These are phyloP conservation scores for Sclerotinia spermophila DNA, from an alignment of 2,329 filamentous ascomycete genomes.

Conservation along the genomic window DNA sequence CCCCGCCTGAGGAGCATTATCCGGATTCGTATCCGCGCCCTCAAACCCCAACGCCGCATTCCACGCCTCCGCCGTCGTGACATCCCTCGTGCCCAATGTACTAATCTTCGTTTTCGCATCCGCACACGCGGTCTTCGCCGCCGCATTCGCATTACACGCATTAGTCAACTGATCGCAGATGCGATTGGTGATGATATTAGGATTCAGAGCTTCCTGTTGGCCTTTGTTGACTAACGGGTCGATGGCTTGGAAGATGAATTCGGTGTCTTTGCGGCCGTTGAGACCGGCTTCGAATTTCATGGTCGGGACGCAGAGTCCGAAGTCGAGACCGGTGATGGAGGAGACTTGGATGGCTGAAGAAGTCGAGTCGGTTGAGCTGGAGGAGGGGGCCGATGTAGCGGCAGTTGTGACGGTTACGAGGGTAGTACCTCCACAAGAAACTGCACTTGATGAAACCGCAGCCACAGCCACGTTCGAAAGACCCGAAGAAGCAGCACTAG, in stretches of 20 bases:
- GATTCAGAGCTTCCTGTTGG: slow-evolving; percentile 66
- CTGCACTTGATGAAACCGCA: slow-evolving; percentile 19
- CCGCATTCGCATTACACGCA: slow-evolving; percentile 60
- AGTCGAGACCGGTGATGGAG: slow-evolving; percentile 42
- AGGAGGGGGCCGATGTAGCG: not conserved
- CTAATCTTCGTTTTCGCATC: slow-evolving; percentile 51
- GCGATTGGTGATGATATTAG: slow-evolving; percentile 69
- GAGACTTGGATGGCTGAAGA: slow-evolving; percentile 27
- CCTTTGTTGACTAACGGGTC: slow-evolving; percentile 57
- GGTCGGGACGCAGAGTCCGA: slow-evolving; percentile 48
- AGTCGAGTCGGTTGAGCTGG: slow-evolving; percentile 23
- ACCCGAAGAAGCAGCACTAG: not conserved
- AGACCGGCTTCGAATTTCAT: slow-evolving; percentile 56
- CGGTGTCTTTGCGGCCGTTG: slow-evolving; percentile 48
- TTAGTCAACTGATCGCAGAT: slow-evolving; percentile 67
- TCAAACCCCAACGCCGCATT: slow-evolving; percentile 40
- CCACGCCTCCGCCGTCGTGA: slow-evolving; percentile 47
- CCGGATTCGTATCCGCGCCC: slow-evolving; percentile 34
- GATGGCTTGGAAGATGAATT: slow-evolving; percentile 66
- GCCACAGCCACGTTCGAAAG: slow-evolving; percentile 20
- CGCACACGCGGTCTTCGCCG: slow-evolving; percentile 52
- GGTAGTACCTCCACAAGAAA: slow-evolving; percentile 23
- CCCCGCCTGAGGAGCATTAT: slow-evolving; percentile 34
- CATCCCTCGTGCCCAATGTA: slow-evolving; percentile 48
- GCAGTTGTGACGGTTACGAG: slow-evolving; percentile 22